Evolutionary conservation across 345 rosid genomes (phyloP).

Genomic region (Linum usitatissimum): DNA sequence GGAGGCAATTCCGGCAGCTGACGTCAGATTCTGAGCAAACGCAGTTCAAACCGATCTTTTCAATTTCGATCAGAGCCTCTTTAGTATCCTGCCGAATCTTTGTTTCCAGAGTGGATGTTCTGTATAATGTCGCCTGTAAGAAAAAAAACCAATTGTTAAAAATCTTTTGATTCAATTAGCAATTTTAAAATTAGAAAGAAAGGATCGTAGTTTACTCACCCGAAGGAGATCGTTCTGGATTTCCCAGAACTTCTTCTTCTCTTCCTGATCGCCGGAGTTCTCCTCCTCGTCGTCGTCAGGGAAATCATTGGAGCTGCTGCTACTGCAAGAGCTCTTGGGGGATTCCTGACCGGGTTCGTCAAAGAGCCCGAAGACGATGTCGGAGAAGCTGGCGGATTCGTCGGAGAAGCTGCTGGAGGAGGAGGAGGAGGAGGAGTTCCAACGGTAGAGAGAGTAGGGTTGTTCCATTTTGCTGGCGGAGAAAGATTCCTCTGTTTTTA

Average conservation of each 20-base stretch:
- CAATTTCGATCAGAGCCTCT: constrained; percentile 37
- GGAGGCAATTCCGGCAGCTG: constrained; percentile 53
- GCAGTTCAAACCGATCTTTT: constrained; percentile 27
- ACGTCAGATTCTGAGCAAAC: constrained; percentile 36
- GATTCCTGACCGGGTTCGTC: no score
- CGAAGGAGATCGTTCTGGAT: constrained; percentile 19
- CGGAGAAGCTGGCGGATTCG: no score
- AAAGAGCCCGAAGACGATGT: no score
- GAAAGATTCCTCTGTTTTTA: no score
- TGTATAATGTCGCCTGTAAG: constrained; percentile 19
- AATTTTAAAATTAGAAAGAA: neutral
- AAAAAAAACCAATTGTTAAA: neutral
- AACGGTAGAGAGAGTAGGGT: no score
- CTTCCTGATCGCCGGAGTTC: neutral
- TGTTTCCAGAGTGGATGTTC: constrained; percentile 56
- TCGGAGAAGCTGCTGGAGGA: no score
- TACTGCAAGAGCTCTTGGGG: no score
- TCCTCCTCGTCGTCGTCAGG: constrained; percentile 15
- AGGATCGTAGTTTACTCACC: neutral
- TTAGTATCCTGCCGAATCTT: constrained; percentile 53
- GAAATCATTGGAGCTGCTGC: no score
- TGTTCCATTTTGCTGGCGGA: no score
- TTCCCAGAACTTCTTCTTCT: constrained; percentile 17
- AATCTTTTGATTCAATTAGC: neutral
- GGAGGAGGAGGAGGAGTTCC: no score